Conservation (phyloP, 805 yeast genomes). For the Wickerhamomyces bisporus region DNA sequence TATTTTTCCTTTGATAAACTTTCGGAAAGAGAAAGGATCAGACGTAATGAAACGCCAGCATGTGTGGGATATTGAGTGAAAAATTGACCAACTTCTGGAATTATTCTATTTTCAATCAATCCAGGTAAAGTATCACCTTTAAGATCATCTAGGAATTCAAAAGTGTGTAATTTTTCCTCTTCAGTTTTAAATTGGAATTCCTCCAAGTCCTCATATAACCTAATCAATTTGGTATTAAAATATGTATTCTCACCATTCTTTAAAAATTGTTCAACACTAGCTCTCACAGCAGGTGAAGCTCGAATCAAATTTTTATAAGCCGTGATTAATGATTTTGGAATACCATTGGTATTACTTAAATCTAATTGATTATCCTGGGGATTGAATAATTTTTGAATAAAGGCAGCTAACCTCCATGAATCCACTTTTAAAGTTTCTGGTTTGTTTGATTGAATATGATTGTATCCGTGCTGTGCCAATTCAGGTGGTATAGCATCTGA, state of each 20-base stretch:
- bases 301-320: slow-evolving; percentile 37
- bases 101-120: slow-evolving; percentile 50
- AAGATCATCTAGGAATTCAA: slow-evolving; percentile 31
- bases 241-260: slow-evolving; percentile 21
- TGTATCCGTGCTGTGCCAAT: neutral
- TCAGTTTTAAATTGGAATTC: slow-evolving; percentile 50
- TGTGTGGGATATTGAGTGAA: slow-evolving; percentile 27
- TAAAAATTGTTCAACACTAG: slow-evolving; percentile 27
- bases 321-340: slow-evolving; percentile 35
- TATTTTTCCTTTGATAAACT: slow-evolving; percentile 32
- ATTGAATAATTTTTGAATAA: slow-evolving; percentile 44
- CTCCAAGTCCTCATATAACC: slow-evolving; percentile 46
- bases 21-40: slow-evolving; percentile 27
- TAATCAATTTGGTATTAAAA: slow-evolving; percentile 42
- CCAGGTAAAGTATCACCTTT: slow-evolving; percentile 41
- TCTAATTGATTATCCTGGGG: slow-evolving; percentile 8
- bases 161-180: slow-evolving; percentile 46
- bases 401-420: slow-evolving; percentile 56
- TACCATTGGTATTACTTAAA: slow-evolving; percentile 12
- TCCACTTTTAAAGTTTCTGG: slow-evolving; percentile 47
- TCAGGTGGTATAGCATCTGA: neutral
- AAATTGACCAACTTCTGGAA: slow-evolving; percentile 64
- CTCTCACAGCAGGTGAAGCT: slow-evolving; percentile 33
- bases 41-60: slow-evolving; percentile 23
- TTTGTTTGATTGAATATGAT: neutral